phyloP scores from a whole-genome alignment of 208 protist genomes.

The Novymonas esmeraldas region DNA sequence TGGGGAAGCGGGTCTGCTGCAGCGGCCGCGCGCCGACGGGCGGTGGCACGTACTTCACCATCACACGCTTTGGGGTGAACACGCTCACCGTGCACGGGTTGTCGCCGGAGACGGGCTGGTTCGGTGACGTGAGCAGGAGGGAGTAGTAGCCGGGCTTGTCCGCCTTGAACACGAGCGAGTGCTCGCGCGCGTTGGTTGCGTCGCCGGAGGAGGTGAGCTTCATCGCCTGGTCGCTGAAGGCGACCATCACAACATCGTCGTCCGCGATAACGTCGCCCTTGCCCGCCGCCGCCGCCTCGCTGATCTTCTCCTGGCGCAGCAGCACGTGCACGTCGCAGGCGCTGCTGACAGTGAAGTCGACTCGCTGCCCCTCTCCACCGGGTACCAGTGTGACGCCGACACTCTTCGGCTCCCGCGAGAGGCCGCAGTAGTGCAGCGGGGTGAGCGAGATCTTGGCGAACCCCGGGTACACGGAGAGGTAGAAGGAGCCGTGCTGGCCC shows the following conservation, averaged over 20 bases:
- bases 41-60: conserved; percentile 59
- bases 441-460: conserved; percentile 74
- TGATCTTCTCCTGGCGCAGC: conserved; percentile 74
- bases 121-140: conserved; percentile 55
- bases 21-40: conserved; percentile 50
- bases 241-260: conserved; percentile 61
- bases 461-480: conserved; percentile 82
- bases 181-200: conserved; percentile 79
- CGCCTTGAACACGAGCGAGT: conserved; percentile 70
- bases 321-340: conserved; percentile 79
- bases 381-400: conserved; percentile 48
- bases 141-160: conserved; percentile 57
- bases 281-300: conserved; percentile 17
- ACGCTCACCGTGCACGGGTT: conserved; percentile 68
- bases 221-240: conserved; percentile 68
- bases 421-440: conserved; percentile 70
- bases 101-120: conserved; percentile 42
- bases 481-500: conserved; percentile 65
- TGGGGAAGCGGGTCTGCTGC: conserved; percentile 48
- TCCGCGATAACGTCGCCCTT: conserved; percentile 72
- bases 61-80: conserved; percentile 61
- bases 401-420: conserved; percentile 51
- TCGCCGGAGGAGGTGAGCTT: conserved; percentile 58
- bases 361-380: conserved; percentile 41
- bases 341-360: conserved; percentile 70